Evolutionary conservation across 2,329 filamentous ascomycete genomes (phyloP), one percentile per base, ranked within the genome.

Genomic region (Lachnellula suecica): DNA sequence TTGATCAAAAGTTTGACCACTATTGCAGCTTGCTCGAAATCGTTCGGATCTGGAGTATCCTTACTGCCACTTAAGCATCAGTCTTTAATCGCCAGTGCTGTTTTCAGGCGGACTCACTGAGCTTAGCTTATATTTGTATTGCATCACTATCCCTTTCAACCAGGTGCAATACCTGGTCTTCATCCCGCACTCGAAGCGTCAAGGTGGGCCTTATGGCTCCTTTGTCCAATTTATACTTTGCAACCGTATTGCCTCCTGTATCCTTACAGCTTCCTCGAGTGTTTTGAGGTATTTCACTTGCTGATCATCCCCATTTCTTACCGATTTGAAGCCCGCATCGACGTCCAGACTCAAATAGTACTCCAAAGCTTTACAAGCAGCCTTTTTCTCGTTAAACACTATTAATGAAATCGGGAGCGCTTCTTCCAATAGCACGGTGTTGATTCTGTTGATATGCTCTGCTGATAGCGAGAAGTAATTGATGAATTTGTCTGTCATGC

Each of bases 1-100:
- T 68, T 66, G 49, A 69, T 61, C 19, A 67, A 59, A 43, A 63
- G 56, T 7, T 48, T 57, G 44, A 60, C 48, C 64, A 70, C 64
- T 24, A 46, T 53, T 20, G 38, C 8, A 5, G 57, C 53, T 44
- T 68, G 62, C 2, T 64, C 51, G n/a, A 63, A 23, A 48, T 69
- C 67, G 15, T 63, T 43, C 2, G 38, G 2, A 44, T 47, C 44
- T 2, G 38, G 29, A 22, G 7, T 10, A 23, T 47, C 38, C 19
- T 24, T 24, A 37, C 29, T 24, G 15, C 35, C 15, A n/a, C 8
- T 38, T 15, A 17, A n/a, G n/a, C n/a, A n/a, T n/a, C n/a, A n/a
- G n/a, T n/a, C n/a, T n/a, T n/a, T n/a, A n/a, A n/a, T n/a, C n/a
- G n/a, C n/a, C n/a, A n/a, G n/a, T n/a, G n/a, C n/a, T n/a, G n/a